A percentile compares a stretch with the other conserved stretches of the same genome.
Conservation (phyloP, 2,329 filamentous ascomycete species). For the Fusarium tjaetaba region DNA sequence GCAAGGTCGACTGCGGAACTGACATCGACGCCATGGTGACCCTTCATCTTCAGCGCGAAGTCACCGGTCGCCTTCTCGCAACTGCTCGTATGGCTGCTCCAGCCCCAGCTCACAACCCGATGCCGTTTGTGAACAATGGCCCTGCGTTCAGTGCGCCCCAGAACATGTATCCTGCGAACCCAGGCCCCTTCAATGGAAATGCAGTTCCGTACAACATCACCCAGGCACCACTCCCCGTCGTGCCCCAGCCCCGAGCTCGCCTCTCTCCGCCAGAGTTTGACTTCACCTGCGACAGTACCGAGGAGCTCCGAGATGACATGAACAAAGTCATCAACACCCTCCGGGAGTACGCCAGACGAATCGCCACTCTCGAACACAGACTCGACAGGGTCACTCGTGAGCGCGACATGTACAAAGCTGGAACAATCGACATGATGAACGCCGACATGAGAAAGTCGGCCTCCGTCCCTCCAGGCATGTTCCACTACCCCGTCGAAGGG, state of each 20-base stretch:
- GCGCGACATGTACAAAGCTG: not conserved
- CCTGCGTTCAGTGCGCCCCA: not conserved
- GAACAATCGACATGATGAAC: not conserved
- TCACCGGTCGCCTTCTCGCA: not conserved
- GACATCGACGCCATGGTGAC: conserved; percentile 25
- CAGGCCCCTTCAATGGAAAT: not conserved
- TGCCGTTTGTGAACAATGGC: not conserved
- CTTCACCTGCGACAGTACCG: not conserved
- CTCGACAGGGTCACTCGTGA: not conserved
- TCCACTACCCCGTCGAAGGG: not conserved
- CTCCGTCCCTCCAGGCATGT: not conserved
- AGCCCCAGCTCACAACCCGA: not conserved
- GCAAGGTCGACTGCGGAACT: conserved; percentile 25
- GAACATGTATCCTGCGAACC: not conserved
- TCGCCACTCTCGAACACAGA: not conserved
- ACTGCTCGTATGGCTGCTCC: not conserved
- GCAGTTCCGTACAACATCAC: not conserved
- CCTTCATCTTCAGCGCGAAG: conserved; percentile 36
- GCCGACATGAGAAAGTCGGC: not conserved
- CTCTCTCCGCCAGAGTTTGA: not conserved
- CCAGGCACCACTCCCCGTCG: not conserved
- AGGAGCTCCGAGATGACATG: not conserved
- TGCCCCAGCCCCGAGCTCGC: not conserved
- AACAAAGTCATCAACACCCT: not conserved
- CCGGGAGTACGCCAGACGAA: not conserved